A percentile compares a stretch with the other conserved stretches of the same genome.
Evolutionary conservation across 2,329 filamentous ascomycete genomes (phyloP).

Genomic region (Pseudogymnoascus verrucosus): DNA sequence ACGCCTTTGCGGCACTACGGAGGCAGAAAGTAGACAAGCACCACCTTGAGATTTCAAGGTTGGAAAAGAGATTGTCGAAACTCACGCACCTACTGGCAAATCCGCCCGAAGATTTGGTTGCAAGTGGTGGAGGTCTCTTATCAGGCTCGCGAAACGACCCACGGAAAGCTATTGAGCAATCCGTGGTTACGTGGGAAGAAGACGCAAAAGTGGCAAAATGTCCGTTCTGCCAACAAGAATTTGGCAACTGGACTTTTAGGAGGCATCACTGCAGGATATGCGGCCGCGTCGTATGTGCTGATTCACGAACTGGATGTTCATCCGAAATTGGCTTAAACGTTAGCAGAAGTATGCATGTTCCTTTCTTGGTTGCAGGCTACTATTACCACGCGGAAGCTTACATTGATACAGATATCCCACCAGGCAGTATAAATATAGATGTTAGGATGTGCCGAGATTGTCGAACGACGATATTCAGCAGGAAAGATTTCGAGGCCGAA

Average conservation of each 20-base stretch:
- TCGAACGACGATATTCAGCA: constrained; percentile 60
- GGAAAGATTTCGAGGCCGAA: constrained; percentile 57
- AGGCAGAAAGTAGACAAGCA: constrained; percentile 74
- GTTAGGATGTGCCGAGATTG: constrained; percentile 91
- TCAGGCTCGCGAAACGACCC: constrained; percentile 61
- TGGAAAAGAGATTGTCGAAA: constrained; percentile 88
- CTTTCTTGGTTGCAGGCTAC: constrained; percentile 12
- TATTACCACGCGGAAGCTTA: constrained; percentile 28
- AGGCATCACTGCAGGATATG: constrained; percentile 93
- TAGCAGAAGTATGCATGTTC: constrained; percentile 44
- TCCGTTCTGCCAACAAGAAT: constrained; percentile 93
- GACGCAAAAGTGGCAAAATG: constrained; percentile 73
- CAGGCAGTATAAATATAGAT: constrained; percentile 61
- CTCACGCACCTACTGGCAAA: constrained; percentile 76
- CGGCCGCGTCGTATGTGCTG: constrained; percentile 85
- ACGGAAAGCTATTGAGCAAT: constrained; percentile 78
- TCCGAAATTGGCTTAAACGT: constrained; percentile 76
- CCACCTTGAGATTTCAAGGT: constrained; percentile 75
- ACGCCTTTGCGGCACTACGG: constrained; percentile 62
- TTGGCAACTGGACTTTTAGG: constrained; percentile 85
- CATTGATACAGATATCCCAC: constrained; percentile 37
- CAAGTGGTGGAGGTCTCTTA: constrained; percentile 41
- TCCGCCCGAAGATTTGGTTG: constrained; percentile 57
- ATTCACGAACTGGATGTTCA: constrained; percentile 77
- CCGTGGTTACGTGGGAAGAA: constrained; percentile 91